Conservation (phyloP, 2,329 filamentous ascomycete species). For the Penicillium sp. region DNA sequence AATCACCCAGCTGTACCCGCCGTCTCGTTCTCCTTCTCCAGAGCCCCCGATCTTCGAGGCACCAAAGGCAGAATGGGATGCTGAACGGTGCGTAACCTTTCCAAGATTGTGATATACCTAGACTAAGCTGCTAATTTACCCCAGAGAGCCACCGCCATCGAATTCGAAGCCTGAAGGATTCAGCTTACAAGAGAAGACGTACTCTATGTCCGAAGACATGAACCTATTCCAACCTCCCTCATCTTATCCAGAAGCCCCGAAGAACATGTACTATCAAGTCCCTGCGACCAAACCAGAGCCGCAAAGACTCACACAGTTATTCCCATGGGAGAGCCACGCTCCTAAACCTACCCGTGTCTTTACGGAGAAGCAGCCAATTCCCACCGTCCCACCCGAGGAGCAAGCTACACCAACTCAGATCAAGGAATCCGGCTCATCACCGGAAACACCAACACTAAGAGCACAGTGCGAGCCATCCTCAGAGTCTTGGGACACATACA, state of each 20-base stretch:
- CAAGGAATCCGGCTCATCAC: neutral
- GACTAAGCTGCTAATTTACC: slow-evolving; percentile 18
- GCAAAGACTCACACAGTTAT: slow-evolving; percentile 64
- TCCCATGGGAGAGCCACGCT: slow-evolving; percentile 79
- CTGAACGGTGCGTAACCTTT: slow-evolving; percentile 49
- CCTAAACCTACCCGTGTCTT: slow-evolving; percentile 55
- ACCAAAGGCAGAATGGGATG: slow-evolving; percentile 60
- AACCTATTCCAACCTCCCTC: slow-evolving; percentile 71
- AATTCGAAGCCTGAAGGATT: slow-evolving; percentile 77
- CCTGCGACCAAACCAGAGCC: slow-evolving; percentile 56
- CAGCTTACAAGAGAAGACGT: slow-evolving; percentile 73
- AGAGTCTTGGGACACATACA: slow-evolving; percentile 68
- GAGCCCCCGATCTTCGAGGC: slow-evolving; percentile 49
- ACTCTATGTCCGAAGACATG: slow-evolving; percentile 75
- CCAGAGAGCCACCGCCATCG: slow-evolving; percentile 57
- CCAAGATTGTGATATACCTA: slow-evolving; percentile 8
- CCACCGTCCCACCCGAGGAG: slow-evolving; percentile 11
- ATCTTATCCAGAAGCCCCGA: slow-evolving; percentile 76
- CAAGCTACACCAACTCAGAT: neutral
- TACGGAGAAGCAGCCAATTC: slow-evolving; percentile 29
- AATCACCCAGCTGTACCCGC: slow-evolving; percentile 39
- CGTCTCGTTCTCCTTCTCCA: slow-evolving; percentile 12
- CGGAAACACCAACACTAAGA: slow-evolving; percentile 3
- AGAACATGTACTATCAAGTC: slow-evolving; percentile 82
- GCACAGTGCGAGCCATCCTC: slow-evolving; percentile 15